These are phyloP conservation scores for Aspergillus sojae DNA, from an alignment of 2,329 filamentous ascomycete genomes.

Conservation along the genomic window DNA sequence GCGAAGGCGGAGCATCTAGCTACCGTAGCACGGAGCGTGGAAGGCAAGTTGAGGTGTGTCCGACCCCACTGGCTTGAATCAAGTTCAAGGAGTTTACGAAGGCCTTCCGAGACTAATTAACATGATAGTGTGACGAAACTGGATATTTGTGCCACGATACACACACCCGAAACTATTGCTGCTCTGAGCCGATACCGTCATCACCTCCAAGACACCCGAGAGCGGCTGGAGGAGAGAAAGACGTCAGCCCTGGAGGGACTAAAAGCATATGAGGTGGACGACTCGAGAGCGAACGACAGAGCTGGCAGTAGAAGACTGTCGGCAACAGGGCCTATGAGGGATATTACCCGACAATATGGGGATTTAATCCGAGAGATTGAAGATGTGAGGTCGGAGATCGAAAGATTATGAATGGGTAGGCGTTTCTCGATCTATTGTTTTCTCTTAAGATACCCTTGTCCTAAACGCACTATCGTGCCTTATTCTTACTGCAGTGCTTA, in stretches of 20 bases:
- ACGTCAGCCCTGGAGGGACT: slow-evolving; percentile 34
- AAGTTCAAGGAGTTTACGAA: neutral
- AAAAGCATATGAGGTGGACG: slow-evolving; percentile 36
- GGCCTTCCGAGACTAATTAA: neutral
- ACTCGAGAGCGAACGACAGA: slow-evolving; percentile 16
- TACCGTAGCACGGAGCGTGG: slow-evolving; percentile 40
- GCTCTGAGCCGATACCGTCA: slow-evolving; percentile 37
- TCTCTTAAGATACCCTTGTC: neutral
- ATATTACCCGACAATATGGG: slow-evolving; percentile 43
- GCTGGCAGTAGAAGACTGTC: slow-evolving; percentile 3
- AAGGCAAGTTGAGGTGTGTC: slow-evolving; percentile 41
- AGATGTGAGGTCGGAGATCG: slow-evolving; percentile 27
- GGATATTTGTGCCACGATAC: slow-evolving; percentile 39
- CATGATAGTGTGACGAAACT: slow-evolving; percentile 38
- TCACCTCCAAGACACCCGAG: slow-evolving; percentile 34
- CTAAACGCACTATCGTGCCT: neutral
- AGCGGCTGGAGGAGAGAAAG: slow-evolving; percentile 34
- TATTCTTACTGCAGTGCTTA: neutral
- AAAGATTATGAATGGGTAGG: slow-evolving; percentile 23
- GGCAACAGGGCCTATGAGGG: slow-evolving; percentile 32
- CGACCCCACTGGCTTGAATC: neutral
- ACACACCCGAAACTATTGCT: slow-evolving; percentile 40
- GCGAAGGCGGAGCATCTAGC: slow-evolving; percentile 44
- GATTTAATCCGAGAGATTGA: slow-evolving; percentile 42
- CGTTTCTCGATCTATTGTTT: neutral